Conservation (phyloP, 208 protist genomes). For the Willaertia magna region DNA sequence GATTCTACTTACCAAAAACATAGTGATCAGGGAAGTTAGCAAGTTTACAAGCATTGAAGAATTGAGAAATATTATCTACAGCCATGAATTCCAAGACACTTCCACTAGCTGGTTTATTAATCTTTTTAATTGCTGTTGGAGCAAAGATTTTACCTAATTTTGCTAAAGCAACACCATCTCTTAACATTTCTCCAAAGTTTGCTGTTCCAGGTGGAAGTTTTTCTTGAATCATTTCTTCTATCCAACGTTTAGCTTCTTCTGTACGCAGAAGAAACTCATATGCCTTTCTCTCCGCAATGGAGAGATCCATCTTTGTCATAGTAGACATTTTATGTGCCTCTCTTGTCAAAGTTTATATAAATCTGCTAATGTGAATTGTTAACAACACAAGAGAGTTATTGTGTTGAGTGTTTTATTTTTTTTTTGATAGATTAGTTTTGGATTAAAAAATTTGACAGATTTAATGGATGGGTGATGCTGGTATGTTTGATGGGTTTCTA, state of each 20-base stretch:
- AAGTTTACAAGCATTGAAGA: not conserved
- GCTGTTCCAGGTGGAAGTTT: not conserved
- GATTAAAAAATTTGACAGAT: too few relatives aligned
- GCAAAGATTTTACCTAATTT: not conserved
- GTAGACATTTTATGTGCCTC: too few relatives aligned
- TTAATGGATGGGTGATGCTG: too few relatives aligned
- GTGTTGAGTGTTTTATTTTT: too few relatives aligned
- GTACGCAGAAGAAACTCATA: not conserved
- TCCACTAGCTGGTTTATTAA: not conserved
- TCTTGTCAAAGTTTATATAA: too few relatives aligned
- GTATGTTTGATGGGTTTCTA: too few relatives aligned
- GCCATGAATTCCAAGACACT: slow-evolving; percentile 4
- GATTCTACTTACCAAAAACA: not conserved
- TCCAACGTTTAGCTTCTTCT: slow-evolving; percentile 7
- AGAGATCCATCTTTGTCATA: not conserved
- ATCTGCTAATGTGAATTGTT: too few relatives aligned
- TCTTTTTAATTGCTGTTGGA: not conserved
- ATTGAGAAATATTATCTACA: not conserved
- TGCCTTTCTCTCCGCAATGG: not conserved
- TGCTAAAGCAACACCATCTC: not conserved
- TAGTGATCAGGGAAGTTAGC: not conserved
- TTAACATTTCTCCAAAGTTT: not conserved
- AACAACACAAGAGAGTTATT: too few relatives aligned
- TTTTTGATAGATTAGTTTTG: too few relatives aligned
- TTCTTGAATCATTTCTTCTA: not conserved